phyloP scores from a whole-genome alignment of 768 basidiomycete genomes.

The Tylopilus balloui region DNA sequence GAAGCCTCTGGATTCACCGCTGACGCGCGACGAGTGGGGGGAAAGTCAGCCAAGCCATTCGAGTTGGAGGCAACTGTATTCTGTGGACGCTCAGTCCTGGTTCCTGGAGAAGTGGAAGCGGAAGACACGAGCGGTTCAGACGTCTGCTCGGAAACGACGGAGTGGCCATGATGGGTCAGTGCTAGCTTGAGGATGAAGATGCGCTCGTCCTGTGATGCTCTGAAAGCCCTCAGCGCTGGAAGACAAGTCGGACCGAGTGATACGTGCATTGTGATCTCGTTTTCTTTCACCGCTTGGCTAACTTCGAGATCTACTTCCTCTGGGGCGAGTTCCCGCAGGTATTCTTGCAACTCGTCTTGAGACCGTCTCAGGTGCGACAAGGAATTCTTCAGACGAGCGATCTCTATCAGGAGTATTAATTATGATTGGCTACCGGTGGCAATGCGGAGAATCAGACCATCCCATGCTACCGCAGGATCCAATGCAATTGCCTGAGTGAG shows the following conservation, averaged over 20 bases:
- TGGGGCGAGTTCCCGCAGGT: slow-evolving; percentile 35
- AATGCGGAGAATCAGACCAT: slow-evolving; percentile 46
- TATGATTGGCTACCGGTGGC: not conserved
- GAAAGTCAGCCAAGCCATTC: slow-evolving; percentile 12
- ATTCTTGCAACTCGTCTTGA: slow-evolving; percentile 51
- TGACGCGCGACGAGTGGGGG: not conserved
- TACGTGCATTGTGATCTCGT: slow-evolving; percentile 60
- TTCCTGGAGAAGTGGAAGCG: not conserved
- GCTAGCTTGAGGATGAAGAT: slow-evolving; percentile 65
- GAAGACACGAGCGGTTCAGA: not conserved
- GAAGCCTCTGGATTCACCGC: not conserved
- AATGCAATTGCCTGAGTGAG: slow-evolving; percentile 57
- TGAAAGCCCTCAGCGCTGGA: slow-evolving; percentile 29
- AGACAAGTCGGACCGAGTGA: slow-evolving; percentile 25
- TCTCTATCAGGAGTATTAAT: slow-evolving; percentile 45
- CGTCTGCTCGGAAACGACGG: slow-evolving; percentile 29
- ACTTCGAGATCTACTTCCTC: slow-evolving; percentile 53
- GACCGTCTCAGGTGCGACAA: slow-evolving; percentile 57
- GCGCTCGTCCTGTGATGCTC: slow-evolving; percentile 76
- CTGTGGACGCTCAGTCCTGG: slow-evolving; percentile 1
- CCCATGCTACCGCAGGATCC: slow-evolving; percentile 62
- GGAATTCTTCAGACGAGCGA: slow-evolving; percentile 70
- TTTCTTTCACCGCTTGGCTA: slow-evolving; percentile 60
- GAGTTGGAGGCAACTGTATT: slow-evolving; percentile 8
- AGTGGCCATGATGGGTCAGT: slow-evolving; percentile 56